Evolutionary conservation across 73 alveolate genomes (phyloP).

Genomic region (Tetrahymena malaccensis): DNA sequence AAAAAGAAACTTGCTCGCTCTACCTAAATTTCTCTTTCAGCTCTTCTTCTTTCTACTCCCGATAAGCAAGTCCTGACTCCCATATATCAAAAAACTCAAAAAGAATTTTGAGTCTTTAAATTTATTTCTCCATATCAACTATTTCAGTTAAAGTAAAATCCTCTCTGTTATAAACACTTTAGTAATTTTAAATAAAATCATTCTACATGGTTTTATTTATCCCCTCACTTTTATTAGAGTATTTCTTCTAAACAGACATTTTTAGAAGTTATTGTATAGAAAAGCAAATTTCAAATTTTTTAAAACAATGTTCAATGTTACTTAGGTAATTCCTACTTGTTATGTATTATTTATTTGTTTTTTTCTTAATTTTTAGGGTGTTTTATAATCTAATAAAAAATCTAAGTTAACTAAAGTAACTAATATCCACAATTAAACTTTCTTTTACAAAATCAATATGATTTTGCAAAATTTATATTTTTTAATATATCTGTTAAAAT

Average conservation of each 20-base stretch:
- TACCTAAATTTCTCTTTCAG: background rate
- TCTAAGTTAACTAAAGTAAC: background rate
- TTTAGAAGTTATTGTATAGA: background rate
- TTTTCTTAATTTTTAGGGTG: background rate
- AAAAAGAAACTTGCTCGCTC: background rate
- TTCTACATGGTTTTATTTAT: background rate
- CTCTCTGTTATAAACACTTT: background rate
- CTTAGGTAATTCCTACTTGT: background rate
- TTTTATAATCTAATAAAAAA: no score
- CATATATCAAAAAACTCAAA: background rate
- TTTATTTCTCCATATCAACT: background rate
- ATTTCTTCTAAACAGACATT: background rate
- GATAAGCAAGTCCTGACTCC: background rate
- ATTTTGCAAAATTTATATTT: no score
- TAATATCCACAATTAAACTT: background rate
- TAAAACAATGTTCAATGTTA: background rate
- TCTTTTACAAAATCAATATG: background rate
- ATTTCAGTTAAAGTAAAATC: background rate
- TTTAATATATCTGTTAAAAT: background rate
- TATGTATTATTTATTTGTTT: background rate
- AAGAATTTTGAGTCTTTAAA: background rate
- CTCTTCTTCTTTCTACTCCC: background rate
- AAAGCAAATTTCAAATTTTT: background rate
- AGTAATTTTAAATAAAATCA: background rate
- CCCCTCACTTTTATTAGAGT: background rate